These are phyloP conservation scores for Dothideomycetes sp. DNA, from an alignment of 2,329 filamentous ascomycete species.

Conservation along the genomic window DNA sequence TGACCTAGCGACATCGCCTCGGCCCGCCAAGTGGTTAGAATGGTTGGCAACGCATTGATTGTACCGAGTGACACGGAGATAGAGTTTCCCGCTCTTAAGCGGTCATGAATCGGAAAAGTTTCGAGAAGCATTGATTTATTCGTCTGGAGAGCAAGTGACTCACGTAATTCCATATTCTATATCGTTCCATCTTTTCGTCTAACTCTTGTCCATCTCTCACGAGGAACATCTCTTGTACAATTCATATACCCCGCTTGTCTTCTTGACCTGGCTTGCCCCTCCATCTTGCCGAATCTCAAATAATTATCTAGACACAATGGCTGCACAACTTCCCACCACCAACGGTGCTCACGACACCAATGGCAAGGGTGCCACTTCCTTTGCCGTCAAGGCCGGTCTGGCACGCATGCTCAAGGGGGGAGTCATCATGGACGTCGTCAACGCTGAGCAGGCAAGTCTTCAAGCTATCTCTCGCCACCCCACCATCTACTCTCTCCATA, in stretches of 20 bases:
- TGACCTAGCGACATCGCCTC: too few species aligned
- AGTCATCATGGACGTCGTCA: conserved; percentile 98
- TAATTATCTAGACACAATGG: conserved; percentile 23
- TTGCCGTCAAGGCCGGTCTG: conserved; percentile 87
- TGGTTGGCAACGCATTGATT: too few species aligned
- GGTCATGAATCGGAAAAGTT: too few species aligned
- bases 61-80: too few species aligned
- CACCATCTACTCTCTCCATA: conserved; percentile 3
- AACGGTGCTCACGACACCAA: conserved; percentile 26
- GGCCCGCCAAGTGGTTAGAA: too few species aligned
- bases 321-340: conserved; percentile 36
- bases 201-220: conserved; percentile 3
- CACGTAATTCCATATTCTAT: too few species aligned
- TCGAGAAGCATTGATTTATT: not conserved
- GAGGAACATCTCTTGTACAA: conserved; percentile 3
- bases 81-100: too few species aligned
- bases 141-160: too few species aligned
- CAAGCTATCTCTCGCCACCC: not conserved
- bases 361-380: conserved; percentile 32
- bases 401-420: conserved; percentile 98
- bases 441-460: conserved; percentile 59
- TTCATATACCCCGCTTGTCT: not conserved
- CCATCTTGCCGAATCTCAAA: not conserved
- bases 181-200: too few species aligned
- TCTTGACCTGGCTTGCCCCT: not conserved